Conservation (phyloP, 345 rosid genomes). For the Heritiera fomes region DNA sequence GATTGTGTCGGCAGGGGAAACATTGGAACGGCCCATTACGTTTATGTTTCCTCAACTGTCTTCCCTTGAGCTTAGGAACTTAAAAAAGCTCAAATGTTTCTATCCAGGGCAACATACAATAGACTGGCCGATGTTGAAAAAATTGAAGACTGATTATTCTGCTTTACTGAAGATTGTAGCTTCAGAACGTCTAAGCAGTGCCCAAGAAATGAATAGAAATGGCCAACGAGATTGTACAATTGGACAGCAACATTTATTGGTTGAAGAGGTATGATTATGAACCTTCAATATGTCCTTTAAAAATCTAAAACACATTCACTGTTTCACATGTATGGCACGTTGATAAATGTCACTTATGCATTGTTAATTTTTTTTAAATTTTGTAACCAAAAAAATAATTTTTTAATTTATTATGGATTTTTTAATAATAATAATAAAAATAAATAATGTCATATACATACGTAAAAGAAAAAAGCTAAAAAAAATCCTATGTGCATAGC, state of each 20-base stretch:
- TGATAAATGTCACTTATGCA: no score
- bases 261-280: not conserved
- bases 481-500: no score
- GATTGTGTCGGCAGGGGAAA: slow-evolving; percentile 7
- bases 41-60: slow-evolving; percentile 19
- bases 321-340: no score
- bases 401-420: no score
- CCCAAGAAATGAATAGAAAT: not conserved
- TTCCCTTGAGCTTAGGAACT: not conserved
- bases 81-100: slow-evolving; percentile 18
- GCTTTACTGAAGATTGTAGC: not conserved
- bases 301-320: not conserved
- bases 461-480: no score
- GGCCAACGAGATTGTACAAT: not conserved
- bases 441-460: no score
- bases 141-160: not conserved
- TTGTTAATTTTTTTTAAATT: no score
- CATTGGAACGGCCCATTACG: not conserved
- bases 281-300: not conserved
- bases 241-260: not conserved
- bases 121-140: not conserved
- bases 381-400: no score
- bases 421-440: no score
- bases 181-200: not conserved
- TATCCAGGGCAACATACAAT: not conserved